A percentile compares a stretch with the other conserved stretches of the same genome.
Evolutionary conservation across 176 grass and related monocot species (phyloP).

Genomic region (Aechmea fasciata): DNA sequence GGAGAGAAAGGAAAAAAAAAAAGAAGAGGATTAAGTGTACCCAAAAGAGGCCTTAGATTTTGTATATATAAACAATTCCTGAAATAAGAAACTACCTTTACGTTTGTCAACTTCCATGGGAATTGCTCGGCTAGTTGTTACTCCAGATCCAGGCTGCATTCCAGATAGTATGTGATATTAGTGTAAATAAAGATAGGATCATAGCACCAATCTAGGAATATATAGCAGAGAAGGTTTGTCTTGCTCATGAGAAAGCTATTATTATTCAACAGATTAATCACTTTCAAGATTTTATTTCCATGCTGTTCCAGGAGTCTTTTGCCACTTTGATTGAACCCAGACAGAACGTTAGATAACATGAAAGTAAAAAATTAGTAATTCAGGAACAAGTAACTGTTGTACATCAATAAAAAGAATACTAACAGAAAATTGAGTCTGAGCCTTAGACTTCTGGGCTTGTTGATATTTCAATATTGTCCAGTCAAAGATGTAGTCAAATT

Average conservation of each 20-base stretch:
- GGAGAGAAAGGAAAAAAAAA: too few species aligned
- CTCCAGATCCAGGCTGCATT: conserved; percentile 46
- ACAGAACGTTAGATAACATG: not conserved
- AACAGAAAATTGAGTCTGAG: conserved; percentile 40
- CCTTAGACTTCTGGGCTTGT: conserved; percentile 52
- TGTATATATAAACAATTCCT: too few species aligned
- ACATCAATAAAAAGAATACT: conserved; percentile 12
- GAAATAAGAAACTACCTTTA: conserved; percentile 19
- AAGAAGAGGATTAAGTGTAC: not conserved
- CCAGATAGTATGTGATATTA: not conserved
- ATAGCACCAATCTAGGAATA: not conserved
- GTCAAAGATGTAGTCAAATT: conserved; percentile 94
- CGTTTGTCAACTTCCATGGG: conserved; percentile 41
- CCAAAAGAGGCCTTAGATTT: not conserved
- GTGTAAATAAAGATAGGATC: not conserved
- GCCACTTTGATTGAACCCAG: not conserved
- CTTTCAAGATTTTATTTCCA: not conserved
- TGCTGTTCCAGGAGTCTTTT: too few species aligned
- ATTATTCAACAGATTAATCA: not conserved
- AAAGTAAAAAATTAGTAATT: not conserved
- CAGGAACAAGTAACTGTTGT: not conserved
- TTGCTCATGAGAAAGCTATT: not conserved
- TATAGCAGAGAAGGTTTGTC: too few species aligned
- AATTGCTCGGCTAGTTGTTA: conserved; percentile 34
- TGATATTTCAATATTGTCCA: conserved; percentile 88